Base-by-base conservation (phyloP, 2,329 filamentous ascomycete species). In the Boeremia exigua region DNA sequence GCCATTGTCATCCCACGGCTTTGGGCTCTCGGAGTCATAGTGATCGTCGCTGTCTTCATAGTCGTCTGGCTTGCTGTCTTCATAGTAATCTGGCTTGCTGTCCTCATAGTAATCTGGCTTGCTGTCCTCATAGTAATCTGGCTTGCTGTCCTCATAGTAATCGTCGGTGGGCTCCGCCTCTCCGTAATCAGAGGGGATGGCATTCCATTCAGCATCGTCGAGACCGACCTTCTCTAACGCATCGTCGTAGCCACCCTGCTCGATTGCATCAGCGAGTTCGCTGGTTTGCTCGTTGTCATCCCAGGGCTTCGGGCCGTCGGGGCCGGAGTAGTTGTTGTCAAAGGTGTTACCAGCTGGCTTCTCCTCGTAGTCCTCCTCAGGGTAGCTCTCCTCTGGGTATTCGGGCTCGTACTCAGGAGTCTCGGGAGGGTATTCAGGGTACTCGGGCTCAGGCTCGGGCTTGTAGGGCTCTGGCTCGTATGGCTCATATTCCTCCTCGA, bases 271-370 rank as follows among this genome's bases (percentile, higher is more conserved):
- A n/a, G 53, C 53, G 4, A 46, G 42, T 10, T 50, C 46, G 29
- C 32, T 40, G 12, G 46, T 55, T 23, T 40, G 39, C 8, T 50
- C 40, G 10, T 29, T 34, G 10, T 55, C 53, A 28, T 55, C 53
- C 53, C 53, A 55, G 4, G 53, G 53, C 29, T 46, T 45, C 2
- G 53, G 53, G 14, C 53, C 47, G 15, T 55, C 46, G 3, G 53
- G 42, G 28, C 39, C 43, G 8, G 36, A 34, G 48, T 56, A 56
- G 32, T 52, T 51, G 42, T 34, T 56, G 48, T 51, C 54, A n/a
- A 49, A 48, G 27, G 28, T 30, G 12, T 25, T 43, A 6, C 43
- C 28, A 17, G 37, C 25, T 1, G 52, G 46, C 29, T 51, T 32
- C 17, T 33, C 36, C 34, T 42, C 15, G n/a, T 56, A 33, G 7